Base-by-base conservation (phyloP, 805 yeast species). In the Babjeviella inositovora region DNA sequence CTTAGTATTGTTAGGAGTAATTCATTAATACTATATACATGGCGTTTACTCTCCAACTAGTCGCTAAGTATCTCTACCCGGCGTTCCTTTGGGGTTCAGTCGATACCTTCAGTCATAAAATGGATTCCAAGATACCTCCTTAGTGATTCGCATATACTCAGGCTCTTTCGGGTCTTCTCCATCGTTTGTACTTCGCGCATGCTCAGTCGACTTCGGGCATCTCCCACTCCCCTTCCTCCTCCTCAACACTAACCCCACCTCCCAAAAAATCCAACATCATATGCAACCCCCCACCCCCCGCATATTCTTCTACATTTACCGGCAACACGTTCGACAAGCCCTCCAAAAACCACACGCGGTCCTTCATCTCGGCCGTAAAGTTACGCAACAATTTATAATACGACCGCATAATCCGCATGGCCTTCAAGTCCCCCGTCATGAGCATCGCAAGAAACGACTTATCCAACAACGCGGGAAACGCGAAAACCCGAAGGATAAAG, bases 391-490 rank as follows among this genome's bases (percentile, higher is more conserved):
- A 50, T 26, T 77, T 70, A 50, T 85, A 85, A 53, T 85, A 85
- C 26, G 79, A 74, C 34, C 92, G 58, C 80, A 87, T 80, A 31
- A 87, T 81, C 34, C 93, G 57, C 82, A 81, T 81, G 3, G 96
- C 93, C 23, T 74, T 66, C 16, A 73, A 47, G 46, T 87, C 96
- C 22, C 94, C 92, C 7, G 73, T 65, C 69, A 80, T 77, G 20
- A 87, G 57, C 19, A 82, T 45, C 2, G 79, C 71, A 17, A 85
- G 54, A 33, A 87, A 77, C 11, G 69, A 64, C 42, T 74, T 77
- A 42, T 87, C 96, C 34, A 87, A 53, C 23, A 87, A 48, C 1
- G 96, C 97, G 6, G 96, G 95, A 47, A 85, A 84, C 4, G 94
- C 84, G 54, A 87, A 84, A 9, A 85, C 75, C 22, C 95, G 52